These are phyloP conservation scores for Nepenthes mirabilis DNA, from an alignment of 148 eudicot genomes.

Conservation along the genomic window DNA sequence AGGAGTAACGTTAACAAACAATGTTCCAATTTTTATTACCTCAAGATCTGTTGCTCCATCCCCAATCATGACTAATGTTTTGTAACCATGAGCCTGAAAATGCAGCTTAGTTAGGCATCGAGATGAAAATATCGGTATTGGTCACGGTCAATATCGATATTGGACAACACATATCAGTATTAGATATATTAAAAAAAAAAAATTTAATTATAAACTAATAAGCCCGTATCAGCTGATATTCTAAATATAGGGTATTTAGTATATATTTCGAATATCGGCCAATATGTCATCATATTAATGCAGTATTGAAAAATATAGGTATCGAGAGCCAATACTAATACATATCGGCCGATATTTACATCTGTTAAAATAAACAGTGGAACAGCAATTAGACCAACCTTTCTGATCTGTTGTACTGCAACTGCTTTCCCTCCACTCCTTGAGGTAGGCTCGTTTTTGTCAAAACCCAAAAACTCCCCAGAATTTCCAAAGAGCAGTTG, in stretches of 20 bases:
- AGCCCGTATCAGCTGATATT: no score
- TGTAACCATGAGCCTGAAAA: conserved; percentile 66
- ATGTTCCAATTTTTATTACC: conserved; percentile 27
- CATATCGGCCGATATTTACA: no score
- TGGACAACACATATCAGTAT: no score
- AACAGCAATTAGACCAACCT: conserved; percentile 32
- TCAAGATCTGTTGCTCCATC: conserved; percentile 99
- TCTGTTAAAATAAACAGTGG: no score
- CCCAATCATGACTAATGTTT: conserved; percentile 80
- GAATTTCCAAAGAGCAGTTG: conserved; percentile 54
- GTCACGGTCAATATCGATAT: no score
- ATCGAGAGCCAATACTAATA: no score
- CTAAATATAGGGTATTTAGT: no score
- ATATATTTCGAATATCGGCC: no score
- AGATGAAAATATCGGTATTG: neutral
- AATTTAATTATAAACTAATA: no score
- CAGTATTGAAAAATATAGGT: no score
- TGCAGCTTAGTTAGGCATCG: neutral
- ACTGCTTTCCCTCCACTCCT: conserved; percentile 91
- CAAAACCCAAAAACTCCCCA: conserved; percentile 76
- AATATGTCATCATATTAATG: no score
- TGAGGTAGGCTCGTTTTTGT: conserved; percentile 82
- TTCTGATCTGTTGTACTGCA: conserved; percentile 76
- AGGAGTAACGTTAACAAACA: neutral
- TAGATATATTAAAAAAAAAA: no score